Percentiles rank a stretch among this genome's conserved stretches.
These are phyloP conservation scores for Abrus precatorius DNA, from an alignment of 306 rosid species.

Conservation along the genomic window DNA sequence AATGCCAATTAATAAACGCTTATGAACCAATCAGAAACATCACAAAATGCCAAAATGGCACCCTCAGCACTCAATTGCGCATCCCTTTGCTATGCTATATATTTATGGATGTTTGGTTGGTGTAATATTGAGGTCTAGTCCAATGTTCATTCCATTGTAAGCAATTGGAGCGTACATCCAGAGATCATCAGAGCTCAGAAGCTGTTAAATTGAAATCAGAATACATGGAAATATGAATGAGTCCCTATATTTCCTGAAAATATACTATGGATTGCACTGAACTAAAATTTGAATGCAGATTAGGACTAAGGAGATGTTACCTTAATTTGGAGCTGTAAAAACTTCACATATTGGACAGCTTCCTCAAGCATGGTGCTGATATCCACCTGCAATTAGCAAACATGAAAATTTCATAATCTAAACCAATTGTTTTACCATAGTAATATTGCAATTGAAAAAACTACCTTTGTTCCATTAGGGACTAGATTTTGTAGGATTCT, in stretches of 20 bases:
- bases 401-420: conserved; percentile 29
- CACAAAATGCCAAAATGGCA: conserved; percentile 23
- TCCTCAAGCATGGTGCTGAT: conserved; percentile 99
- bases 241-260: not conserved
- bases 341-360: conserved; percentile 91
- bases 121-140: conserved; percentile 67
- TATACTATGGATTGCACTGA: not conserved
- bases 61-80: conserved; percentile 31
- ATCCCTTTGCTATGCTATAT: conserved; percentile 11
- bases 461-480: conserved; percentile 96
- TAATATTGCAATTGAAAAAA: conserved; percentile 31
- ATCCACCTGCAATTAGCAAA: conserved; percentile 75
- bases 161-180: conserved; percentile 99
- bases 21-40: conserved; percentile 34
- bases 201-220: conserved; percentile 57
- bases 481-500: conserved; percentile 80
- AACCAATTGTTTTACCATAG: not conserved
- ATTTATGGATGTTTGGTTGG: conserved; percentile 53
- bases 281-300: not conserved
- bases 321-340: conserved; percentile 92
- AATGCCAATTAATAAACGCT: conserved; percentile 27
- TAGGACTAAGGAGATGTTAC: conserved; percentile 51
- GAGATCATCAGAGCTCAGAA: conserved; percentile 84
- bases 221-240: conserved; percentile 24
- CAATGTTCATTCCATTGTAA: conserved; percentile 88